A percentile compares a stretch with the other conserved stretches of the same genome.
These are phyloP conservation scores for Butyriboletus loyo DNA, from an alignment of 768 basidiomycete species.

Conservation along the genomic window DNA sequence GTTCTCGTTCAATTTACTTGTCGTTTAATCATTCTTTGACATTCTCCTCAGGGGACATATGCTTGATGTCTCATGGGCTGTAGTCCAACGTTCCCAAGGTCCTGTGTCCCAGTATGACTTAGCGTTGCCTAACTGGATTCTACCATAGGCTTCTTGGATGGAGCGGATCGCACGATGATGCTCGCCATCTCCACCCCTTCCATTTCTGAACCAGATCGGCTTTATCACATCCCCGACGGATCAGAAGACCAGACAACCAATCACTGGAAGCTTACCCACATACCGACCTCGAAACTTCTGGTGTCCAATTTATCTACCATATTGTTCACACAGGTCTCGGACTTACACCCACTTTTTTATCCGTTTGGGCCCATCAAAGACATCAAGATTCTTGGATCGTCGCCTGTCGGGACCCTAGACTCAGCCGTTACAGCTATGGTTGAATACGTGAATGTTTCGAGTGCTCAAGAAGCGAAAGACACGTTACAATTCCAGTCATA, in stretches of 20 bases:
- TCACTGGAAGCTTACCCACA: constrained; percentile 32
- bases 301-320: constrained; percentile 64
- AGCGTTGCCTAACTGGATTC: constrained; percentile 3
- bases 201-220: constrained; percentile 27
- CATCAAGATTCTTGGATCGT: constrained; percentile 46
- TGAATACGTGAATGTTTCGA: constrained; percentile 53
- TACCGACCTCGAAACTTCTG: constrained; percentile 52
- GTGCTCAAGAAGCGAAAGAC: constrained; percentile 65
- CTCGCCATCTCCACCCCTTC: constrained; percentile 47
- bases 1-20: constrained; percentile 36
- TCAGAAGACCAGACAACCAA: constrained; percentile 32
- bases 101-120: background rate
- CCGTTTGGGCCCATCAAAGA: constrained; percentile 70
- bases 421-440: constrained; percentile 56
- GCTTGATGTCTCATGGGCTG: constrained; percentile 84
- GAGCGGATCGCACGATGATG: constrained; percentile 70
- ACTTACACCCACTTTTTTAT: constrained; percentile 69
- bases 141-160: constrained; percentile 68
- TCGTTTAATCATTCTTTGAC: background rate
- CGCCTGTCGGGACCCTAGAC: constrained; percentile 30
- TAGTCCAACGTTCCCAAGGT: constrained; percentile 86
- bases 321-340: constrained; percentile 63
- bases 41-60: constrained; percentile 54
- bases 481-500: constrained; percentile 62
- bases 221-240: constrained; percentile 22